Evolutionary conservation across 2,329 filamentous ascomycete genomes (phyloP), one percentile per base, ranked within the genome.

Genomic region (Talaromyces albobiverticillius): DNA sequence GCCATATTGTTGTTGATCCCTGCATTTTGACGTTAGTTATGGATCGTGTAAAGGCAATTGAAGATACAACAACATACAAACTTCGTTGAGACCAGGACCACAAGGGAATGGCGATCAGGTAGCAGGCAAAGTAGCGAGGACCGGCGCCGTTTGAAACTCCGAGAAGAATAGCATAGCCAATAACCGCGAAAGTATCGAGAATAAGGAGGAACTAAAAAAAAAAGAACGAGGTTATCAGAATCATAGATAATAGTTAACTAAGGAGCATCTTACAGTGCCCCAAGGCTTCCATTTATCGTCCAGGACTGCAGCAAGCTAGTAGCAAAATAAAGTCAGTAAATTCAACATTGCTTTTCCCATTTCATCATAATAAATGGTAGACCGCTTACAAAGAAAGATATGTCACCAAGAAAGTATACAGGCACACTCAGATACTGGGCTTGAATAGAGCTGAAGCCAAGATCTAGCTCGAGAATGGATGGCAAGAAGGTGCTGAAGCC

Each of bases 401-500:
- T 29, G 75, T 53, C 1, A 73, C 77, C 3, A 76, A 79, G 54
- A 76, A 75, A 10, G 58, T 81, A 83, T 16, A 82, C 79, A 0
- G 81, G 81, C 1, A 83, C 78, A 4, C 79, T 83, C 31, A 83
- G 67, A 32, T 79, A 76, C 52, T 83, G 79, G 9, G 76, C 74
- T 59, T 79, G 69, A 22, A 82, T 67, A n/a, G 71, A 72, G 31
- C 70, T 65, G 60, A 80, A 82, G 3, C 79, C 79, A 65, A 82
- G 76, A 29, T 70, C 71, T 9, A 29, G 9, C 36, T 74, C 69
- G 42, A 84, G 70, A 59, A 84, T 83, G 1, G 76, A 76, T 2
- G 82, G 82, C 5, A 83, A 66, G 62, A 84, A 83, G 10, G 79
- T 82, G 58, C 74, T 78, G 64, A 83, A 82, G 18, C 80, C 81